A percentile compares a stretch with the other conserved stretches of the same genome.
phyloP scores from a whole-genome alignment of 2,329 filamentous ascomycete genomes.

The Sarocladium brachiariae region DNA sequence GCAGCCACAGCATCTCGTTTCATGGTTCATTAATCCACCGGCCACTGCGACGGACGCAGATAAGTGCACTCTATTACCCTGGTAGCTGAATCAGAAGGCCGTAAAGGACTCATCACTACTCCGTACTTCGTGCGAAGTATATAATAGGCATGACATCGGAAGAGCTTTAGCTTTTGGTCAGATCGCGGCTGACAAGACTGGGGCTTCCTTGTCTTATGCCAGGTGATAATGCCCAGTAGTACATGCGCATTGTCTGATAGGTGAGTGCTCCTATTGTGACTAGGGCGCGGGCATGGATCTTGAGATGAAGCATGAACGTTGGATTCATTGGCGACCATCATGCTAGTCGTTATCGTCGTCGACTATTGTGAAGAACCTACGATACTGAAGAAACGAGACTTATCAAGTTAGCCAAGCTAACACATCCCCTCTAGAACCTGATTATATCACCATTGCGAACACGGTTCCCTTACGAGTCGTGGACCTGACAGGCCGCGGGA shows the following conservation, averaged over 20 bases:
- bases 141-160: no score
- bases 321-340: background rate
- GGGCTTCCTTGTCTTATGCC: slow-evolving; percentile 8
- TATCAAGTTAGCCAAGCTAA: no score
- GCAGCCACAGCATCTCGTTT: slow-evolving; percentile 8
- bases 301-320: slow-evolving; percentile 6
- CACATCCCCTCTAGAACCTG: no score
- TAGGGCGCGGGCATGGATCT: background rate
- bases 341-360: background rate
- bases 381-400: background rate
- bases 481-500: no score
- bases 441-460: no score
- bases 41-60: no score
- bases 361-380: background rate
- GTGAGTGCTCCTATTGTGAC: background rate
- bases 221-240: slow-evolving; percentile 7
- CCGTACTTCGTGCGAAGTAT: no score
- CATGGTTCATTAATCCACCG: slow-evolving; percentile 1
- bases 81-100: no score
- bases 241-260: background rate
- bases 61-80: no score
- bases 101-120: no score
- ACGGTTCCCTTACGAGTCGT: no score
- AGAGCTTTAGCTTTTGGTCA: background rate
- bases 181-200: background rate